Evolutionary conservation across 257 asterid genomes (phyloP).

Genomic region (Primulina tabacum): DNA sequence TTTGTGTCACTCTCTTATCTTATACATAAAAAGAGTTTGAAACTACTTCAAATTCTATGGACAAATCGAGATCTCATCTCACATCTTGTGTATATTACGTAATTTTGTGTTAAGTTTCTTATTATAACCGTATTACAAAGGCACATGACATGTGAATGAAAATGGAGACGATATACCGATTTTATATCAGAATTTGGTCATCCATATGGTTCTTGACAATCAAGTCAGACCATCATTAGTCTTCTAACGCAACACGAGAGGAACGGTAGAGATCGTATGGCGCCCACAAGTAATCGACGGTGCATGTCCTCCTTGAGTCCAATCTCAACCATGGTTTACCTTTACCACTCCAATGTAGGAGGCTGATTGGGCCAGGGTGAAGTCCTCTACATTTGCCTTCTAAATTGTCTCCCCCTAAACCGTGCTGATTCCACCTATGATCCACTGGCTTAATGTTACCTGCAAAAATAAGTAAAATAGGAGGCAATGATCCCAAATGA

Average conservation of each 20-base stretch:
- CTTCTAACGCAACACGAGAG: conserved; percentile 60
- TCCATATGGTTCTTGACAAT: not conserved
- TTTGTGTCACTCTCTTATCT: not conserved
- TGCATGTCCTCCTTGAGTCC: conserved; percentile 72
- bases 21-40: not conserved
- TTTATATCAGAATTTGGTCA: not conserved
- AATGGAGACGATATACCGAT: too few species aligned
- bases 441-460: conserved; percentile 66
- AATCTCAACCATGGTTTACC: conserved; percentile 89
- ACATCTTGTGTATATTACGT: not conserved
- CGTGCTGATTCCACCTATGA: conserved; percentile 87
- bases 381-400: conserved; percentile 75
- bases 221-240: conserved; percentile 19
- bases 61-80: not conserved
- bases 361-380: conserved; percentile 88
- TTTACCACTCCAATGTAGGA: conserved; percentile 92
- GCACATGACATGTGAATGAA: not conserved
- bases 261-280: conserved; percentile 72
- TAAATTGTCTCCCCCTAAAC: conserved; percentile 77
- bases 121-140: not conserved
- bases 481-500: conserved; percentile 73
- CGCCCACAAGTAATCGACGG: conserved; percentile 75
- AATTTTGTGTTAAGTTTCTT: too few species aligned
- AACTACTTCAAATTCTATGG: too few species aligned
- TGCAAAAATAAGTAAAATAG: conserved; percentile 66